Conservation (phyloP, 2,329 filamentous ascomycete species). For the Diaporthe citrichinensis region DNA sequence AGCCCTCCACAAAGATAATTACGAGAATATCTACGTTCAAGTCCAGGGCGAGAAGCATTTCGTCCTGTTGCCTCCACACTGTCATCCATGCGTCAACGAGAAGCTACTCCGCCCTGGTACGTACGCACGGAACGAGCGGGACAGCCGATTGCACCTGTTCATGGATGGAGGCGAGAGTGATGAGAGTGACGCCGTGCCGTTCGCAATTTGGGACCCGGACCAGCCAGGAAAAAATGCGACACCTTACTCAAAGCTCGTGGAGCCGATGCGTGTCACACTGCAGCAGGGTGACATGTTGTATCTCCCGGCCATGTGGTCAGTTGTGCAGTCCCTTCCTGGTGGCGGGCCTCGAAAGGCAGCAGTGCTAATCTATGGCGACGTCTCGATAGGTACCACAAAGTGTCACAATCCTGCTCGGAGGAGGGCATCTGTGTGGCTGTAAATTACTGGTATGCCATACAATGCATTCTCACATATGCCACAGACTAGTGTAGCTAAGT, state of each 20-base stretch:
- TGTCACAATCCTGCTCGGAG: slow-evolving; percentile 76
- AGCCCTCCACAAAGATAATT: slow-evolving; percentile 85
- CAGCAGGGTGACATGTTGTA: slow-evolving; percentile 85
- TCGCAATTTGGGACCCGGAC: slow-evolving; percentile 84
- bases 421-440: slow-evolving; percentile 83
- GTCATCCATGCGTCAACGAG: slow-evolving; percentile 79
- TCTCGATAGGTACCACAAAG: slow-evolving; percentile 78
- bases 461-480: slow-evolving; percentile 6
- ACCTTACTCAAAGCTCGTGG: slow-evolving; percentile 70
- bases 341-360: background rate
- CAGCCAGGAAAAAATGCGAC: slow-evolving; percentile 63
- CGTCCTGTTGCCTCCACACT: slow-evolving; percentile 79
- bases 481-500: background rate
- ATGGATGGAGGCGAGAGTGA: slow-evolving; percentile 52
- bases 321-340: slow-evolving; percentile 18
- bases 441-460: slow-evolving; percentile 78
- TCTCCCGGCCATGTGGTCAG: slow-evolving; percentile 83
- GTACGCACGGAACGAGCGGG: slow-evolving; percentile 64
- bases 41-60: slow-evolving; percentile 82
- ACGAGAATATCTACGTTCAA: slow-evolving; percentile 89
- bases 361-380: background rate
- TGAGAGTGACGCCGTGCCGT: slow-evolving; percentile 65
- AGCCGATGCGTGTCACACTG: slow-evolving; percentile 77
- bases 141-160: slow-evolving; percentile 46
- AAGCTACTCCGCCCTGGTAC: slow-evolving; percentile 67